Percentiles rank a stretch among this genome's conserved stretches.
phyloP scores from a whole-genome alignment of 305 asterid species.

The Andrographis paniculata region DNA sequence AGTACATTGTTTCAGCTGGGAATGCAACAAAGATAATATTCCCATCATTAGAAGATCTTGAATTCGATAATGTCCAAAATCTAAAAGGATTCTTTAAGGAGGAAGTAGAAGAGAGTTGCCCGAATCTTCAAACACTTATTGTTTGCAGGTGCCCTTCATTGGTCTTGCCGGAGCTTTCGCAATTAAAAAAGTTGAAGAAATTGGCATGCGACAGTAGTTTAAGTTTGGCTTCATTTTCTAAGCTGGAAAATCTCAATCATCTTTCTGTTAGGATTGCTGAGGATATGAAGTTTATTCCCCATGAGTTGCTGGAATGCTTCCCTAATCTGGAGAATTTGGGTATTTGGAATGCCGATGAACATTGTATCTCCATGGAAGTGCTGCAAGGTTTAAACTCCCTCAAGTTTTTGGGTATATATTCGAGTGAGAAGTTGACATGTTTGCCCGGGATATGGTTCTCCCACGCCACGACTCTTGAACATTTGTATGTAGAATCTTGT shows the following conservation, averaged over 20 bases:
- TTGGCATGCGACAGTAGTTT: neutral
- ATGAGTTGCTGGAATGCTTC: neutral
- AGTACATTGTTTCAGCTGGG: constrained; percentile 6
- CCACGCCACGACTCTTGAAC: neutral
- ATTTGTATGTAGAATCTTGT: neutral
- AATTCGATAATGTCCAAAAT: neutral
- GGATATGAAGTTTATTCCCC: neutral
- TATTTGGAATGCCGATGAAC: neutral
- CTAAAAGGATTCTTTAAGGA: constrained; percentile 12
- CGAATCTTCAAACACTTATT: constrained; percentile 4
- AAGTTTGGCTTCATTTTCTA: constrained; percentile 7
- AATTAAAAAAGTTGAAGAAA: neutral
- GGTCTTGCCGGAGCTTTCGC: constrained; percentile 8
- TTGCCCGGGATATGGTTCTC: neutral
- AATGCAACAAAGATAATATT: neutral
- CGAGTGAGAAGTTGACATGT: neutral
- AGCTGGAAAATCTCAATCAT: neutral
- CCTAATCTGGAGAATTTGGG: neutral
- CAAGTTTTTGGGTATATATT: neutral
- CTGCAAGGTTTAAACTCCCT: neutral
- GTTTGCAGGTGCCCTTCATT: constrained; percentile 11
- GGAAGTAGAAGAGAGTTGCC: constrained; percentile 7
- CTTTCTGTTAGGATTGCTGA: neutral
- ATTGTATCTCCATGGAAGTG: neutral
- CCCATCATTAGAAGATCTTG: constrained; percentile 7